Evolutionary conservation across 2,329 filamentous ascomycete genomes (phyloP), one percentile per base, ranked within the genome.

Genomic region (Xylariales sp.): DNA sequence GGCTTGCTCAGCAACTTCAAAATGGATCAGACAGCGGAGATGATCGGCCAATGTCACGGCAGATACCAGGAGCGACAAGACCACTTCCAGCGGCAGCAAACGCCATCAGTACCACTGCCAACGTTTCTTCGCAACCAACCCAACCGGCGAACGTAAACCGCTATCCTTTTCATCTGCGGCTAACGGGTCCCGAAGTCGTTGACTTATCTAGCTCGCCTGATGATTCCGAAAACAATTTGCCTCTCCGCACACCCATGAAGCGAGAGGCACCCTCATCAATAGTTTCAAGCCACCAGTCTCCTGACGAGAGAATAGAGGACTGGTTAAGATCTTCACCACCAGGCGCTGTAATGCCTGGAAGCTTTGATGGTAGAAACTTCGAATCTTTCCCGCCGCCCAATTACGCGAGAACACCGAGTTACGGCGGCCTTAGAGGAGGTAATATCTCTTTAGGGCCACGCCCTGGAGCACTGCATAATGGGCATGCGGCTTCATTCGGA

Each of bases 51-150:
- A 11, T 17, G 15, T n/a, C 15, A 8, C 17, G 14, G 6, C 18
- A 11, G 13, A 16, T 10, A 33, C 14, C 37, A 15, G 28, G 18
- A 23, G 14, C 15, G 29, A 14, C 16, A 10, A 6, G 13, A 10
- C 17, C 37, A 20, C 21, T 11, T n/a, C n/a, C n/a, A n/a, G n/a
- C n/a, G n/a, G n/a, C n/a, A n/a, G n/a, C 42, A 5, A 46, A 41
- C 34, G 47, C 50, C 5, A 53, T 54, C 27, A 34, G 46, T 25
- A 40, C 44, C 21, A 48, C 52, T 12, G 19, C 38, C 8, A 40
- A 44, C 33, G 44, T 30, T 10, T 29, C 44, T 13, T 38, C 38
- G n/a, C 27, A 33, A n/a, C 6, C 34, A 36, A 6, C 24, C 16
- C 15, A 34, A 13, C 36, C 2, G 37, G 27, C 12, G 29, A 37